Percentiles rank a stretch among this genome's conserved stretches.
Conservation (phyloP, 306 rosid genomes). For the Quercus berberidifolia region DNA sequence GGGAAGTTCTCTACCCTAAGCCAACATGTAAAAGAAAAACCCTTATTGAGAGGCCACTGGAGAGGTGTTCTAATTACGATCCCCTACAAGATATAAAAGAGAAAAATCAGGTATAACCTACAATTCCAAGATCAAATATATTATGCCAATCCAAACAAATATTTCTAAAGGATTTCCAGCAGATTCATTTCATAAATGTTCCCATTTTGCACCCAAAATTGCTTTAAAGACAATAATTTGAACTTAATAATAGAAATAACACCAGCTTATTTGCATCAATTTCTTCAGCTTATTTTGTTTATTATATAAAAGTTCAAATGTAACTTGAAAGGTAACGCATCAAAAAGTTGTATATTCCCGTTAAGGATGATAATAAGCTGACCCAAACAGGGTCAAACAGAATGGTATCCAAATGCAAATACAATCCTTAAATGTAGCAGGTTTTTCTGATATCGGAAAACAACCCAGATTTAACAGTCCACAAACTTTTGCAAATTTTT, state of each 20-base stretch:
- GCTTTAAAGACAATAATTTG: background rate
- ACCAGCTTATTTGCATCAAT: background rate
- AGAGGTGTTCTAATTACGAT: conserved; percentile 75
- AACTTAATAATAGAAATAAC: background rate
- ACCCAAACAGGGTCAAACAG: background rate
- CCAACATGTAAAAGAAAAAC: conserved; percentile 96
- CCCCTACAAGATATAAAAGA: conserved; percentile 61
- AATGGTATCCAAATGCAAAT: background rate
- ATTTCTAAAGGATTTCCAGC: background rate
- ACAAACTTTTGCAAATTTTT: background rate
- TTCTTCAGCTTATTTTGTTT: no score
- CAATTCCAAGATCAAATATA: conserved; percentile 1
- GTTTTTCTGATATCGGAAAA: background rate
- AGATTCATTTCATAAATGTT: background rate
- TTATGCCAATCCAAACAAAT: conserved; percentile 9
- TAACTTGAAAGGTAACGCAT: no score
- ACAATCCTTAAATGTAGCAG: background rate
- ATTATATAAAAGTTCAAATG: no score
- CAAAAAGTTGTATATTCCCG: no score
- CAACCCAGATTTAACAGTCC: background rate
- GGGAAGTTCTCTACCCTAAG: conserved; percentile 94
- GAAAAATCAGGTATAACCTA: conserved; percentile 7
- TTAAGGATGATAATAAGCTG: background rate
- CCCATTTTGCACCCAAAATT: background rate
- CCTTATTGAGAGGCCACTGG: conserved; percentile 93